Base-by-base conservation (phyloP, 352 stramenopile genomes). In the Pythium aphanidermatum region DNA sequence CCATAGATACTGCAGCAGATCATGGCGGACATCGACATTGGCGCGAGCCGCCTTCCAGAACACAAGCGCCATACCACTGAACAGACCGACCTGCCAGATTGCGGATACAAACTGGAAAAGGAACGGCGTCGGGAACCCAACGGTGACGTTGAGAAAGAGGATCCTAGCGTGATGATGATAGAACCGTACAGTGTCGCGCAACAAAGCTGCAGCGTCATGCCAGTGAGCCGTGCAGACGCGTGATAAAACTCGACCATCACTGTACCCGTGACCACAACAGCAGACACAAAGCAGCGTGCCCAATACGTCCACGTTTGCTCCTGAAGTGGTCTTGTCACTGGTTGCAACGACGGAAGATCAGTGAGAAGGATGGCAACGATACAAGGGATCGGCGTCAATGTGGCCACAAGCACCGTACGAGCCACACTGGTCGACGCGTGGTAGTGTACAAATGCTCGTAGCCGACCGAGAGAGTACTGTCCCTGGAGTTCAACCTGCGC, bases 61-160 rank as follows among this genome's bases (percentile, higher is more conserved):
- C n/a, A n/a, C n/a, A n/a, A n/a, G n/a, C n/a, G n/a, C n/a, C n/a
- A n/a, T n/a, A n/a, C n/a, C n/a, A n/a, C n/a, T n/a, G n/a, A 33
- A 16, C 9, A 55, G 20, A 11, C 28, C 21, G 12, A 9, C 4
- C 12, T 47, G 37, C 46, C 46, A 47, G 2, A 44, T 25, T 6
- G 14, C 12, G 6, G 36, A 21, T 3, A 16, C 30, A 5, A 35
- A 10, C 25, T 55, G 36, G 17, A 35, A 55, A 11, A 41, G 12
- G 32, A 55, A 55, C 4, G 46, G 46, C 16, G 38, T 55, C 21
- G 46, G 46, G 24, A 55, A 55, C 16, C 46, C 46, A 5, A 55
- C 31, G 21, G 32, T 16, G 4, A 47, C 4, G 21, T 46, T 28
- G 14, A 55, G 37, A 13, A 16, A 14, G 4, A 42, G 12, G 10